These are phyloP conservation scores for Corymbia maculata DNA, from an alignment of 345 rosid species.

Conservation along the genomic window DNA sequence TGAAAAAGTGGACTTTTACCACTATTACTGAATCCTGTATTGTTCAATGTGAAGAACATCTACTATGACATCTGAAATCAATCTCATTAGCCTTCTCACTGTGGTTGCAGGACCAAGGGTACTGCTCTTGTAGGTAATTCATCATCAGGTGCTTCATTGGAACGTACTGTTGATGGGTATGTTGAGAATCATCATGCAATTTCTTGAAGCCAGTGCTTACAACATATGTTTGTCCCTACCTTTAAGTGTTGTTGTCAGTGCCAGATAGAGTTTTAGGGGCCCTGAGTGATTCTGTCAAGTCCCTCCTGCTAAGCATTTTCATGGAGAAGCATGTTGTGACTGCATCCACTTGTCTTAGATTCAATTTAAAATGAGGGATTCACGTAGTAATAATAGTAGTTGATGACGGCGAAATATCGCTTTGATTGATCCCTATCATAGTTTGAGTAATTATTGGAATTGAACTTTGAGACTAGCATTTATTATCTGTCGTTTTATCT, in stretches of 20 bases:
- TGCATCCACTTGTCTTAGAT: neutral
- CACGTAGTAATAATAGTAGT: neutral
- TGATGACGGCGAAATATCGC: neutral
- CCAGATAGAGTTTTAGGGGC: neutral
- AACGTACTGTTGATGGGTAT: slow-evolving; percentile 55
- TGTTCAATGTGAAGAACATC: neutral
- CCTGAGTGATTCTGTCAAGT: neutral
- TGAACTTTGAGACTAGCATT: neutral
- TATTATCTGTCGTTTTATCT: neutral
- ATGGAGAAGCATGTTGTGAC: neutral
- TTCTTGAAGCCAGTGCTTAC: neutral
- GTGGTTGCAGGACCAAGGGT: slow-evolving; percentile 33
- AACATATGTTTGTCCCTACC: neutral
- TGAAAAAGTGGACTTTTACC: neutral
- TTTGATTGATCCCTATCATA: neutral
- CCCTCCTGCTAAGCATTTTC: neutral
- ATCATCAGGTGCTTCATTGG: slow-evolving; percentile 29
- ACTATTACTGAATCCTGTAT: neutral
- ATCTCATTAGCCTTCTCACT: neutral
- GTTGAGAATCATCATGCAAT: neutral
- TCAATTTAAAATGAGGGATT: neutral
- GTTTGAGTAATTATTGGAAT: neutral
- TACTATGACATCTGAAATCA: neutral
- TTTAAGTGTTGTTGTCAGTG: neutral
- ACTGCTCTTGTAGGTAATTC: slow-evolving; percentile 21